These are phyloP conservation scores for Oropetium thomaeum DNA, from an alignment of 176 grass and related monocot species.

Conservation along the genomic window DNA sequence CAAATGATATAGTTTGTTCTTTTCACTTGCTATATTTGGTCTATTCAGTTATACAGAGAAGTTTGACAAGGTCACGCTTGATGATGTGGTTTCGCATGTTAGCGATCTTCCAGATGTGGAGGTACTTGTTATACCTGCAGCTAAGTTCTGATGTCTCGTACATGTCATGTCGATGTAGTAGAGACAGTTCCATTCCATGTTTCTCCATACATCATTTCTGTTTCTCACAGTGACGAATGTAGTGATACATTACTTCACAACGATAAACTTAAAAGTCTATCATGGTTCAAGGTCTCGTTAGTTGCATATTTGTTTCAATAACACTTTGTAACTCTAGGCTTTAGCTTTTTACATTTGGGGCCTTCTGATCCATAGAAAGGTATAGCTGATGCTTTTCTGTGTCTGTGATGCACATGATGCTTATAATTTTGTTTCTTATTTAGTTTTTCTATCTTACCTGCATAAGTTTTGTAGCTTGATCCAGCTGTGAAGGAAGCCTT, in stretches of 20 bases:
- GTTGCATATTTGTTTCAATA: neutral
- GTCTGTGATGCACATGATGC: neutral
- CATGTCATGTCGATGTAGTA: neutral
- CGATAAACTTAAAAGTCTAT: neutral
- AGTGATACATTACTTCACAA: neutral
- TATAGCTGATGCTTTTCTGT: neutral
- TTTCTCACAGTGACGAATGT: neutral
- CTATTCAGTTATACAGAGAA: constrained; percentile 76
- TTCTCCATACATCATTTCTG: neutral
- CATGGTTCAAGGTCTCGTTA: neutral
- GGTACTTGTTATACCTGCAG: constrained; percentile 42
- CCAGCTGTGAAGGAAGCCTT: constrained; percentile 87
- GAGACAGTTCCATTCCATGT: neutral
- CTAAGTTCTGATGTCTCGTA: neutral
- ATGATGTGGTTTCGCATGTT: constrained; percentile 57
- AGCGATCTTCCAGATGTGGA: constrained; percentile 61
- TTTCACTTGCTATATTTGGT: constrained; percentile 15
- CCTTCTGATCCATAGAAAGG: constrained; percentile 3
- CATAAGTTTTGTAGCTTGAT: constrained; percentile 69
- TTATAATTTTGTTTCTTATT: neutral
- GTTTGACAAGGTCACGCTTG: constrained; percentile 83
- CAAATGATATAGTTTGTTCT: neutral
- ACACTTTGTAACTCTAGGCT: neutral
- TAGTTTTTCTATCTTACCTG: constrained; percentile 22
- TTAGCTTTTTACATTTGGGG: neutral